These are phyloP conservation scores for Aleurites moluccanus DNA, from an alignment of 441 rosid species.

Conservation along the genomic window DNA sequence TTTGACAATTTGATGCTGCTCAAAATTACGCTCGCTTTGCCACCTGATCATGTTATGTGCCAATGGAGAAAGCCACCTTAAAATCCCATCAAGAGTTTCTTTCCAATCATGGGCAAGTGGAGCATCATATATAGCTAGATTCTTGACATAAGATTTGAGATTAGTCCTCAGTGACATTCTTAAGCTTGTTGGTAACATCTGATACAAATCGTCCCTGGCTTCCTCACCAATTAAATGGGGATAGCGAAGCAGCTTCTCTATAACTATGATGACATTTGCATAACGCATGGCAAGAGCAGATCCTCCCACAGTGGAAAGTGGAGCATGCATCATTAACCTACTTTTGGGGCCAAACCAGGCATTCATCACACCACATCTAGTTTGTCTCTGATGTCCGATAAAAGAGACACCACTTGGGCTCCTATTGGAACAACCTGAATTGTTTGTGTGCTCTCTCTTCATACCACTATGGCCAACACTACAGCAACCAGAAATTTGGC, in stretches of 20 bases:
- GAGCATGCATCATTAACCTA: conserved; percentile 49
- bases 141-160: conserved; percentile 73
- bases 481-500: conserved; percentile 49
- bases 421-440: conserved; percentile 33
- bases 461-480: conserved; percentile 35
- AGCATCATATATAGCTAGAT: conserved; percentile 88
- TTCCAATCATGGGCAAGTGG: conserved; percentile 95
- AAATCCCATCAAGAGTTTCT: conserved; percentile 70
- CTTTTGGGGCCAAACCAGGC: conserved; percentile 51
- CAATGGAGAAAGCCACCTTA: conserved; percentile 83
- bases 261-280: conserved; percentile 78
- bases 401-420: conserved; percentile 30
- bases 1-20: conserved; percentile 81
- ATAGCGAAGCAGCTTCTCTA: conserved; percentile 87
- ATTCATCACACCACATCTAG: conserved; percentile 25
- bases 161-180: conserved; percentile 58
- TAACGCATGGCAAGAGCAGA: conserved; percentile 88
- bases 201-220: conserved; percentile 90
- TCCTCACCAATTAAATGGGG: conserved; percentile 98
- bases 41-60: conserved; percentile 96
- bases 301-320: conserved; percentile 77
- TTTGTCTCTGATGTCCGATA: conserved; percentile 37
- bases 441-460: conserved; percentile 32
- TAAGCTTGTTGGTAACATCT: conserved; percentile 87
- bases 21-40: conserved; percentile 95